phyloP scores from a whole-genome alignment of 2,329 filamentous ascomycete genomes.

The Claviceps cyperi region DNA sequence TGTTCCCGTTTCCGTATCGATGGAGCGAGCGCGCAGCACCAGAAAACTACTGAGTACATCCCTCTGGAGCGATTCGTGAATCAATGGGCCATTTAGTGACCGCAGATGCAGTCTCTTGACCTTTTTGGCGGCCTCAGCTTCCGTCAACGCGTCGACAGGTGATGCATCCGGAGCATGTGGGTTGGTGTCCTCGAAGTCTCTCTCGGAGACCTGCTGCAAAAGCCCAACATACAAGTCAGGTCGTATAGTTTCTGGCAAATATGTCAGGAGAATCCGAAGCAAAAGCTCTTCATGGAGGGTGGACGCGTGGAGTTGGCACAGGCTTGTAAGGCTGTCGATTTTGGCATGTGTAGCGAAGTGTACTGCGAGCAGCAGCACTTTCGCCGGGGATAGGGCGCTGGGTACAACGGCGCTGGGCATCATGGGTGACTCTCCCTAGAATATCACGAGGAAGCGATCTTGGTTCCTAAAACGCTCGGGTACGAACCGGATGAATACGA shows the following conservation, averaged over 20 bases:
- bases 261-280: slow-evolving; percentile 60
- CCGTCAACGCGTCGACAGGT: slow-evolving; percentile 41
- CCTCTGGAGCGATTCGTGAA: slow-evolving; percentile 30
- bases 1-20: slow-evolving; percentile 60
- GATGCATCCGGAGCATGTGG: slow-evolving; percentile 38
- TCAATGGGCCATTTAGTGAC: slow-evolving; percentile 36
- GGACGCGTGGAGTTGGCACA: slow-evolving; percentile 41
- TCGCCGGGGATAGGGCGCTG: slow-evolving; percentile 42
- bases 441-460: not conserved
- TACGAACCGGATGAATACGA: not conserved
- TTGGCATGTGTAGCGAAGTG: slow-evolving; percentile 54
- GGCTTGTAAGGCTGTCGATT: slow-evolving; percentile 43
- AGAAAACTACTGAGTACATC: slow-evolving; percentile 51
- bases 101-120: slow-evolving; percentile 49
- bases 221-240: slow-evolving; percentile 49
- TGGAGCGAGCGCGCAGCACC: slow-evolving; percentile 49
- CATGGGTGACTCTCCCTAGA: not conserved
- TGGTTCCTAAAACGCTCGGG: not conserved
- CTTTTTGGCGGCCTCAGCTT: slow-evolving; percentile 49
- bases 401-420: slow-evolving; percentile 21
- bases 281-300: slow-evolving; percentile 50
- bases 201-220: slow-evolving; percentile 40
- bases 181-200: slow-evolving; percentile 26
- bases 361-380: slow-evolving; percentile 58
- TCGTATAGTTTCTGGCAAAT: slow-evolving; percentile 56